Evolutionary conservation across 225 moss, liverwort and hornwort species (phyloP), one percentile per base, ranked within the genome.

Genomic region (Straminergon stramineum): DNA sequence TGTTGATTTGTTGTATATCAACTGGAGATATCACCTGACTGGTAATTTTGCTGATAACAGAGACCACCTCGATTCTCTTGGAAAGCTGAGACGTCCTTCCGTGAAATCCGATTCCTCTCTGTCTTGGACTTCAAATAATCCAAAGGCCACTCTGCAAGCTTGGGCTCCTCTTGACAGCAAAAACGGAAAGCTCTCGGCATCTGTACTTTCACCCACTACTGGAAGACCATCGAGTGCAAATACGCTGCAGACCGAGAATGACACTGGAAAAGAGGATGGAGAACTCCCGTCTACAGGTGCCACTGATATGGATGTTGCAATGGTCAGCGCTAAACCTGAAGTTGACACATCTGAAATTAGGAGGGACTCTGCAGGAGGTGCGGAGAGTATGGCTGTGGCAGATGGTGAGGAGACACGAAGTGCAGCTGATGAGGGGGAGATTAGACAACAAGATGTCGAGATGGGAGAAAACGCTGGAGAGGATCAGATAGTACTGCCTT

Each of bases 201-300:
- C 92, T 58, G 81, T 86, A n/a, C 87, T 86, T 76, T 92, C 93
- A 82, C 91, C 95, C 74, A 89, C 86, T 82, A 53, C 87, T 91
- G 93, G 90, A 76, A 90, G 91, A 71, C 79, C 94, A 61, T 79
- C 88, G 45, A 90, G 92, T 84, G 89, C 90, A 83, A 93, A 91
- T 86, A 62, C 88, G 37, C 89, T 89, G 79, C 83, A 76, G 87
- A 89, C 88, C 57, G 99, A 99, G 60, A 94, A 92, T 83, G 99
- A 99, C 85, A 95, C 93, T 71, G 99, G 97, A 43, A 95, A 97
- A 90, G 99, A 99, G 91, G 99, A 99, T 90, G 99, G 99, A 87
- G 99, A 99, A 89, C 95, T 99, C 51, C 97, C 97, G 43, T 96
- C 97, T 39, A 70, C 92, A 83, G 91, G 94, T 74, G 92, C 86